Conservation (phyloP, 2,329 filamentous ascomycete genomes). For the Fusarium tuaranense region DNA sequence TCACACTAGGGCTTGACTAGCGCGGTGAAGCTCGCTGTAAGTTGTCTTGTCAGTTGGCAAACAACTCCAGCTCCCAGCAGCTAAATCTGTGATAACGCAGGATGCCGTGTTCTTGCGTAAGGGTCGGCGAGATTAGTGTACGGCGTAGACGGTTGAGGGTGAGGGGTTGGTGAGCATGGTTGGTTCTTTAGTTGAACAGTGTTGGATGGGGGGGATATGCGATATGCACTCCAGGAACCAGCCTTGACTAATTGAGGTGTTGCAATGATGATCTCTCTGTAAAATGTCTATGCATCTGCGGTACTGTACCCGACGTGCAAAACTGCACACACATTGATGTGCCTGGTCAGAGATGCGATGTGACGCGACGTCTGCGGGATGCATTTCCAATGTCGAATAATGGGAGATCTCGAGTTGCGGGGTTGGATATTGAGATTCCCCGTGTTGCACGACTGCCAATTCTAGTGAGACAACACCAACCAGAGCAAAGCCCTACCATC, state of each 20-base stretch:
- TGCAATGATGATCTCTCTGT: slow-evolving; percentile 8
- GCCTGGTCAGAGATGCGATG: slow-evolving; percentile 33
- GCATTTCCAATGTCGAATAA: slow-evolving; percentile 1
- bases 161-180: slow-evolving; percentile 32
- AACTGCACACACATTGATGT: slow-evolving; percentile 9
- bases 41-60: slow-evolving; percentile 20
- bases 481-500: slow-evolving; percentile 1
- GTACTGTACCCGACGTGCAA: slow-evolving; percentile 22
- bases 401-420: slow-evolving; percentile 27
- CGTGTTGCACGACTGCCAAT: slow-evolving; percentile 19
- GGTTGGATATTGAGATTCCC: slow-evolving; percentile 18
- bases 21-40: slow-evolving; percentile 28
- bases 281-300: slow-evolving; percentile 2
- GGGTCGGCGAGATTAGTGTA: slow-evolving; percentile 30
- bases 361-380: slow-evolving; percentile 16
- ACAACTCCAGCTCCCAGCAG: slow-evolving; percentile 22
- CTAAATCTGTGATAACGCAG: slow-evolving; percentile 37
- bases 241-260: slow-evolving; percentile 1
- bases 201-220: slow-evolving; percentile 3
- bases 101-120: slow-evolving; percentile 23
- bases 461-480: slow-evolving; percentile 5
- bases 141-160: slow-evolving; percentile 28
- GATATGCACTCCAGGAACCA: slow-evolving; percentile 8
- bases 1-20: slow-evolving; percentile 40
- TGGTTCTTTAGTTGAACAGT: slow-evolving; percentile 19